These are phyloP conservation scores for Chaetomium strumarium DNA, from an alignment of 2,329 filamentous ascomycete genomes.

Conservation along the genomic window DNA sequence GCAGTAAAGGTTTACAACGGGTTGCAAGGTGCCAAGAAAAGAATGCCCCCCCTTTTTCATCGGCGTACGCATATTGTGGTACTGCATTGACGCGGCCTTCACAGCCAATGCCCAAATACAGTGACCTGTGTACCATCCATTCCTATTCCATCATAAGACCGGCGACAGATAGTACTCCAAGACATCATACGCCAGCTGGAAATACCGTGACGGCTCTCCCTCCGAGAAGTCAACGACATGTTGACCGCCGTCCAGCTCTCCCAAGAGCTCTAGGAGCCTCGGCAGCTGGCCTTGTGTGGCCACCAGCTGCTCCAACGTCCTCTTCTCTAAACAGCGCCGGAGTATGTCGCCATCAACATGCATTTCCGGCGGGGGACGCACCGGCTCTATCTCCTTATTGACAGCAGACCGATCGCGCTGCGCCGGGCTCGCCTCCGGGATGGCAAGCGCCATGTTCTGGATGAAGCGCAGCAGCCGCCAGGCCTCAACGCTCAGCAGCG, in stretches of 20 bases:
- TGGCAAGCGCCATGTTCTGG: conserved; percentile 58
- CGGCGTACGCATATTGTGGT: no score
- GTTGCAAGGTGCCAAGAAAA: no score
- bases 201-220: conserved; percentile 32
- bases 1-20: no score
- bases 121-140: background rate
- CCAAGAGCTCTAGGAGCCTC: conserved; percentile 45
- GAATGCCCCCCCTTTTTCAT: no score
- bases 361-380: conserved; percentile 42
- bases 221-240: conserved; percentile 33
- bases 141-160: conserved; percentile 35
- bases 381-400: conserved; percentile 34
- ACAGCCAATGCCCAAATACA: background rate
- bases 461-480: conserved; percentile 68
- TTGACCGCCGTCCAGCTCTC: conserved; percentile 41
- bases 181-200: conserved; percentile 48
- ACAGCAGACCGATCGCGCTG: background rate
- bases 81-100: background rate
- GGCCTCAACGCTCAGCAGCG: conserved; percentile 54
- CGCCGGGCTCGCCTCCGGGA: conserved; percentile 45
- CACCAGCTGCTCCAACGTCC: conserved; percentile 40
- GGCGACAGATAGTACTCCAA: conserved; percentile 49
- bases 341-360: conserved; percentile 66
- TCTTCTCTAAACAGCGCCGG: conserved; percentile 44
- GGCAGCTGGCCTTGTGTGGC: conserved; percentile 29